A percentile compares a stretch with the other conserved stretches of the same genome.
Evolutionary conservation across 805 yeast genomes (phyloP).

Genomic region (Saccharomycopsis microspora): DNA sequence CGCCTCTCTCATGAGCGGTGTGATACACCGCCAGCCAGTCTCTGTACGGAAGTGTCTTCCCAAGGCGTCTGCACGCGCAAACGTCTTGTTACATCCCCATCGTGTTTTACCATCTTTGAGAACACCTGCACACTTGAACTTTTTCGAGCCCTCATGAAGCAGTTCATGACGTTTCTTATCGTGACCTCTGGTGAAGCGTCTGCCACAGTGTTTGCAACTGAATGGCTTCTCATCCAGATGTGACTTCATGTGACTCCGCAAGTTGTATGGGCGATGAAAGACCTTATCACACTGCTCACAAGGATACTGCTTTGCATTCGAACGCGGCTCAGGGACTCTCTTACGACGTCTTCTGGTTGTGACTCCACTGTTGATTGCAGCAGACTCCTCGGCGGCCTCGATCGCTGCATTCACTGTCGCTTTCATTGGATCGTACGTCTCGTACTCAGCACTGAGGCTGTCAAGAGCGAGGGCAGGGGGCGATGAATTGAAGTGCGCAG

Average conservation of each 20-base stretch:
- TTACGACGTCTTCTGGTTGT: conserved; percentile 3
- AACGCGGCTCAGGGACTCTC: neutral
- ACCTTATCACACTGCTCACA: conserved; percentile 65
- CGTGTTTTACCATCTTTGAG: conserved; percentile 42
- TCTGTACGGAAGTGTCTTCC: conserved; percentile 70
- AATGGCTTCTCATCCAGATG: conserved; percentile 68
- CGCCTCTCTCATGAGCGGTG: conserved; percentile 52
- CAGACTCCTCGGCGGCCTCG: conserved; percentile 15
- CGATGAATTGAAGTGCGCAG: too few species aligned
- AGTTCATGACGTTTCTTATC: conserved; percentile 69
- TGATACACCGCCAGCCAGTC: conserved; percentile 59
- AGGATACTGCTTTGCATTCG: conserved; percentile 19
- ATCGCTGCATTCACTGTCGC: conserved; percentile 14
- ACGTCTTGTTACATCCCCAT: conserved; percentile 70
- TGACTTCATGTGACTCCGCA: conserved; percentile 68
- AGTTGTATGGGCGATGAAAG: conserved; percentile 71
- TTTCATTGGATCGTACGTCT: neutral
- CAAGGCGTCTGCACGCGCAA: conserved; percentile 70
- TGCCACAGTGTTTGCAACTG: conserved; percentile 50
- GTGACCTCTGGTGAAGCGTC: conserved; percentile 67
- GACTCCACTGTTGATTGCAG: conserved; percentile 24
- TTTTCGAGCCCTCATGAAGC: conserved; percentile 63
- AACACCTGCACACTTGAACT: conserved; percentile 54
- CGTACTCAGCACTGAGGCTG: too few species aligned
- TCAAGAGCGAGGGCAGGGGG: too few species aligned